These are phyloP conservation scores for Limtongia smithiae DNA, from an alignment of 805 yeast genomes.

Conservation along the genomic window DNA sequence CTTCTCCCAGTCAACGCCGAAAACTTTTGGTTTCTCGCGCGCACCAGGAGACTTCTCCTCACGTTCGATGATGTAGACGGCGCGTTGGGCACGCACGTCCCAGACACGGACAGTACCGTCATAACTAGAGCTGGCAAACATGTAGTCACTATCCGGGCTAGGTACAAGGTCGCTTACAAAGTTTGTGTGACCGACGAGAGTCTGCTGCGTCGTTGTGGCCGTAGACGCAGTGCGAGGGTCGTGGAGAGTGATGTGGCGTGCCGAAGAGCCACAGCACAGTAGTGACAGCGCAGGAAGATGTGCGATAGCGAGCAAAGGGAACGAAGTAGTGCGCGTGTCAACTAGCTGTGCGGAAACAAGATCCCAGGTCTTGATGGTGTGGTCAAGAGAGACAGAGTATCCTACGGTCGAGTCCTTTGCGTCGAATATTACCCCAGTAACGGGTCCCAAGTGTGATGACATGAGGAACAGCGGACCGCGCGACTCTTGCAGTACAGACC, in stretches of 20 bases:
- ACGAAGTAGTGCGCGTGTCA: slow-evolving; percentile 84
- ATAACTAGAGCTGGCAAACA: slow-evolving; percentile 89
- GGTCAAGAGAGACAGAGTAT: slow-evolving; percentile 94
- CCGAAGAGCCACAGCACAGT: slow-evolving; percentile 91
- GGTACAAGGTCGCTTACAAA: slow-evolving; percentile 78
- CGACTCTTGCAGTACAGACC: slow-evolving; percentile 75
- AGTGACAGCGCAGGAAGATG: slow-evolving; percentile 65
- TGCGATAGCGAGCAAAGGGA: slow-evolving; percentile 71
- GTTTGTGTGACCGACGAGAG: slow-evolving; percentile 84
- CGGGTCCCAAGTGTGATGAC: slow-evolving; percentile 82
- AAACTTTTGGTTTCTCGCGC: slow-evolving; percentile 57
- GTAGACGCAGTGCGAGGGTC: slow-evolving; percentile 70
- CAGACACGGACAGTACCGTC: slow-evolving; percentile 94
- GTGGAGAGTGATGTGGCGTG: slow-evolving; percentile 91
- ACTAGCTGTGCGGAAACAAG: slow-evolving; percentile 78
- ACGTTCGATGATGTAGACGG: slow-evolving; percentile 74
- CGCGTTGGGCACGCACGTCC: slow-evolving; percentile 81
- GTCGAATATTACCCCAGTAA: slow-evolving; percentile 78
- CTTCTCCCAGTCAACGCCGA: slow-evolving; percentile 80
- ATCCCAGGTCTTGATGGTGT: slow-evolving; percentile 95
- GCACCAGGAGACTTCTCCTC: slow-evolving; percentile 41
- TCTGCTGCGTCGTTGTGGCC: slow-evolving; percentile 56
- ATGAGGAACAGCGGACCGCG: slow-evolving; percentile 76
- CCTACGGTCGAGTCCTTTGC: slow-evolving; percentile 71
- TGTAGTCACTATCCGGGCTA: slow-evolving; percentile 72